These are phyloP conservation scores for Gracilaria vermiculophylla DNA, from an alignment of 23 red algal genomes.

Conservation along the genomic window DNA sequence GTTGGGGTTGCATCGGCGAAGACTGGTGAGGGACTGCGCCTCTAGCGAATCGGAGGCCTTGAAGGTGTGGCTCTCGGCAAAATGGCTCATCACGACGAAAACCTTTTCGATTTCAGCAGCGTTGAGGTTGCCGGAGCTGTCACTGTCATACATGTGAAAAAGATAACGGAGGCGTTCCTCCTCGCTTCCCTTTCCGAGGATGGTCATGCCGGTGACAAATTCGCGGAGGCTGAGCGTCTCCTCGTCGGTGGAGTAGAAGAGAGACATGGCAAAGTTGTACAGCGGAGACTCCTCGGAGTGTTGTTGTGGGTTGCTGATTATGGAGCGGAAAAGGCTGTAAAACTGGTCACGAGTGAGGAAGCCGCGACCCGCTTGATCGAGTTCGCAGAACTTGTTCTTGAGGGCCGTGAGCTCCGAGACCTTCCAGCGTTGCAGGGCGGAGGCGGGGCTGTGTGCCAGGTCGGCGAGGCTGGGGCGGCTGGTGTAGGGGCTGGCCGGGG, in stretches of 20 bases:
- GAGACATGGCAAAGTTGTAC: constrained; percentile 65
- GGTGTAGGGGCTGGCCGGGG: constrained; percentile 11
- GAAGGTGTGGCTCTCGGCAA: constrained; percentile 51
- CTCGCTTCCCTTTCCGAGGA: constrained; percentile 60
- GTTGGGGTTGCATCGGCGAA: background rate
- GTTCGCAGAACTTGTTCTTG: constrained; percentile 51
- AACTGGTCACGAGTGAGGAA: constrained; percentile 57
- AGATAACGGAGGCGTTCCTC: constrained; percentile 76
- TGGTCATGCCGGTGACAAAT: constrained; percentile 76
- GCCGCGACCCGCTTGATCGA: constrained; percentile 50
- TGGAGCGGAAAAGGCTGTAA: constrained; percentile 50
- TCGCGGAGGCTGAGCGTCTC: constrained; percentile 66
- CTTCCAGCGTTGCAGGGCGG: constrained; percentile 14
- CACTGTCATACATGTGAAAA: constrained; percentile 82
- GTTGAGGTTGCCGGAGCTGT: constrained; percentile 64
- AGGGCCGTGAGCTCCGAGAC: constrained; percentile 56
- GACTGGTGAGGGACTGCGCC: constrained; percentile 6
- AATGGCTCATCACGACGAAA: constrained; percentile 68
- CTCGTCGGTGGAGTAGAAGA: constrained; percentile 76
- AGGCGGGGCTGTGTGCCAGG: constrained; percentile 30
- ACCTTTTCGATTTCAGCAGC: constrained; percentile 61
- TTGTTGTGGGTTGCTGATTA: constrained; percentile 8
- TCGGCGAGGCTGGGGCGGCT: constrained; percentile 47
- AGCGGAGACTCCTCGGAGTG: constrained; percentile 39
- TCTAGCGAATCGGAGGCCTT: constrained; percentile 52